Conservation (phyloP, 495 filamentous ascomycete genomes). For the Amorphotheca resinae region DNA sequence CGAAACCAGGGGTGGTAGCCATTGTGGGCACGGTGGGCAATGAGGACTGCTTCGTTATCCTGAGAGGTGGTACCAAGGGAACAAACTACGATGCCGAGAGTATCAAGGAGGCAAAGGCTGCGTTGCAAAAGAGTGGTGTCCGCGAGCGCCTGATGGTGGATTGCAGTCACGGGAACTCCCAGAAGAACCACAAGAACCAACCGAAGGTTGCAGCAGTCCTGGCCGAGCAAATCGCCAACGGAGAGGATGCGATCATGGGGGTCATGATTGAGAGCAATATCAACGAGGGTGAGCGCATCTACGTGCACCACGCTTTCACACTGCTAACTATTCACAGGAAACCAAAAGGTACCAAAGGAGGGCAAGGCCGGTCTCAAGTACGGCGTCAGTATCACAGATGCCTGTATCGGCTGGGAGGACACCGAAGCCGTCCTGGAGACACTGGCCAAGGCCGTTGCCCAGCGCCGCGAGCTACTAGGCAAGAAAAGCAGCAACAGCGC, state of each 20-base stretch:
- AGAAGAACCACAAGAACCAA: constrained; percentile 95
- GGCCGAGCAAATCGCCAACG: constrained; percentile 71
- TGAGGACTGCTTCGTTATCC: constrained; percentile 96
- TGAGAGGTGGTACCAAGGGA: constrained; percentile 84
- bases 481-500: background rate
- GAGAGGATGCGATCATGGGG: constrained; percentile 85
- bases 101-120: constrained; percentile 61
- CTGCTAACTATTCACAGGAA: constrained; percentile 39
- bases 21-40: constrained; percentile 95
- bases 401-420: constrained; percentile 90
- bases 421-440: constrained; percentile 70
- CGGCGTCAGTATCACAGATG: constrained; percentile 95
- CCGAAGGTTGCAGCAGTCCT: constrained; percentile 80
- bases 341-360: constrained; percentile 84
- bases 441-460: constrained; percentile 71
- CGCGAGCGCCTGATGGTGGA: constrained; percentile 86
- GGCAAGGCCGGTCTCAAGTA: constrained; percentile 84
- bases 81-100: constrained; percentile 88
- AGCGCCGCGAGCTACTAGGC: constrained; percentile 38
- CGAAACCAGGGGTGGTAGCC: constrained; percentile 90
- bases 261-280: constrained; percentile 99
- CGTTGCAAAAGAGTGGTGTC: constrained; percentile 52
- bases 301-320: constrained; percentile 3
- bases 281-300: constrained; percentile 55
- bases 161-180: constrained; percentile 92